Percentiles rank a stretch among this genome's conserved stretches.
Evolutionary conservation across 1,139 yeast species (phyloP).

Genomic region (Saccharomyces hybrid): DNA sequence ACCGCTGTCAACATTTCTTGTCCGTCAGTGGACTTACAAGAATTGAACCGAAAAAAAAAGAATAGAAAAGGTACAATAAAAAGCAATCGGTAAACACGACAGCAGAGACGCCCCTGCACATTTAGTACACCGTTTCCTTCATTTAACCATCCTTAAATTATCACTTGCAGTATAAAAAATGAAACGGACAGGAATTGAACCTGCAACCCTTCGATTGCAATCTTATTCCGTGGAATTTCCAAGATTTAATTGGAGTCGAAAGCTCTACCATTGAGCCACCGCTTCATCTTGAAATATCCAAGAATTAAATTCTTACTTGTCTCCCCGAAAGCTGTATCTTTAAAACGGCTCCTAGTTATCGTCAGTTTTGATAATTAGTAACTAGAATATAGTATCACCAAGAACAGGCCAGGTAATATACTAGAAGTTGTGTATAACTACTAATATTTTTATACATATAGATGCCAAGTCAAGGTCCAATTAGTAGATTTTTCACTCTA

Average conservation of each 20-base stretch:
- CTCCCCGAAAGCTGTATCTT: not conserved
- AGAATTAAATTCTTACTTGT: not conserved
- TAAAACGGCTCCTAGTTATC: too few species aligned
- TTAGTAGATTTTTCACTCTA: too few species aligned
- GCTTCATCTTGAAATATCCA: slow-evolving; percentile 41
- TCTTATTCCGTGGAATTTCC: slow-evolving; percentile 28
- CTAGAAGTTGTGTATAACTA: too few species aligned
- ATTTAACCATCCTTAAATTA: not conserved
- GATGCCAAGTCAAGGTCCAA: too few species aligned
- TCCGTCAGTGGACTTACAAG: too few species aligned
- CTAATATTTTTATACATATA: too few species aligned
- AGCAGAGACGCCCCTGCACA: not conserved
- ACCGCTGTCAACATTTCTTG: too few species aligned
- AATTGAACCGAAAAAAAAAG: too few species aligned
- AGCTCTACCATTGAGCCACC: slow-evolving; percentile 94
- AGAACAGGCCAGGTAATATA: not conserved
- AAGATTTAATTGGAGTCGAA: slow-evolving; percentile 62
- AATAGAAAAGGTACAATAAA: not conserved
- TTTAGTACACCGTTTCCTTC: not conserved
- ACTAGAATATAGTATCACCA: not conserved
- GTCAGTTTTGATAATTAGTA: too few species aligned
- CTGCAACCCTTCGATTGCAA: slow-evolving; percentile 65
- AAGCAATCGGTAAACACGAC: not conserved
- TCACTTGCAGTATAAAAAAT: slow-evolving; percentile 29
- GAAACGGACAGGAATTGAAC: slow-evolving; percentile 74